Percentiles rank a stretch among this genome's conserved stretches.
phyloP scores from a whole-genome alignment of 371 early-diverging fungal species.

The Mycotypha africana region DNA sequence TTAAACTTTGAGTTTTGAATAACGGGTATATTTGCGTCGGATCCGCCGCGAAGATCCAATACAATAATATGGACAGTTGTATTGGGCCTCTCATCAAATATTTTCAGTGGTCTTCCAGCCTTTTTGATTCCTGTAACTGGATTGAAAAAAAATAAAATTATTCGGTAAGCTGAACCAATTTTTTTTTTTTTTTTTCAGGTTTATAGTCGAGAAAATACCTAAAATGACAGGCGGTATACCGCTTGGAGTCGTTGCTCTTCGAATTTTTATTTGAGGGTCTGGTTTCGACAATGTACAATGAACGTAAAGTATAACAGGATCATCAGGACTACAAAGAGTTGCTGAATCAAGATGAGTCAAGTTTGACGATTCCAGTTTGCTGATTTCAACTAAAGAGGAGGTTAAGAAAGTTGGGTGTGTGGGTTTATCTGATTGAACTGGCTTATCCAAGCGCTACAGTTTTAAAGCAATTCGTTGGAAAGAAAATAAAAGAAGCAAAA shows the following conservation, averaged over 20 bases:
- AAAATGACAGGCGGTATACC: constrained; percentile 35
- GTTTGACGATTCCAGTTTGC: constrained; percentile 13
- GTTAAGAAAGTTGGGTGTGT: constrained; percentile 2
- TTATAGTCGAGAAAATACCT: no score
- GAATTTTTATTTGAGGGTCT: constrained; percentile 26
- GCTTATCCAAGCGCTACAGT: no score
- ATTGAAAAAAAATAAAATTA: not conserved
- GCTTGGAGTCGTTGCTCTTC: constrained; percentile 24
- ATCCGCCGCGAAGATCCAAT: constrained; percentile 17
- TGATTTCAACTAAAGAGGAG: not conserved
- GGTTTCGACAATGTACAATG: constrained; percentile 30
- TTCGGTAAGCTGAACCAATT: no score
- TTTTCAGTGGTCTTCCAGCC: constrained; percentile 6
- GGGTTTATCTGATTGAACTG: no score
- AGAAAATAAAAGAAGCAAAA: no score
- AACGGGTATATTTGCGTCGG: constrained; percentile 5
- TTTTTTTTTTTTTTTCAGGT: no score
- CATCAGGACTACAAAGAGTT: constrained; percentile 20
- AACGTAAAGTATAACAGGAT: constrained; percentile 31
- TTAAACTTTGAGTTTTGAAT: constrained; percentile 14
- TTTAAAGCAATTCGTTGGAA: no score
- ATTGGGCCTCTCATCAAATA: constrained; percentile 14
- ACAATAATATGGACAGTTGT: constrained; percentile 8
- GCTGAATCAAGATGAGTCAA: constrained; percentile 8
- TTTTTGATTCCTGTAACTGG: constrained; percentile 13